A percentile compares a stretch with the other conserved stretches of the same genome.
Conservation (phyloP, 176 grass and related monocot species). For the Paspalum vaginatum region DNA sequence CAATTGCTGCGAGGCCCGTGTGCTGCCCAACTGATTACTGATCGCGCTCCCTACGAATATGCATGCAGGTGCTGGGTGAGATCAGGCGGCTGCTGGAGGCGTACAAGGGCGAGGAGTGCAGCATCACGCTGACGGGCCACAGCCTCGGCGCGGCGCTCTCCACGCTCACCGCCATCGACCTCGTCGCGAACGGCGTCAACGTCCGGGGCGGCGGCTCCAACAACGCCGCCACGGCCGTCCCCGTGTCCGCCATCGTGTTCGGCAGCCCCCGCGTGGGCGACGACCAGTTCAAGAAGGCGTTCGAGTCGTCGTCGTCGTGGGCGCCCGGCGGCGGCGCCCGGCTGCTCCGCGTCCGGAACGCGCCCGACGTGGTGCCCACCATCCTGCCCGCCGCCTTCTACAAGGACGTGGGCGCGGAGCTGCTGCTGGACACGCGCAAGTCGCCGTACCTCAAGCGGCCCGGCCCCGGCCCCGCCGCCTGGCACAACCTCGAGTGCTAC, state of each 20-base stretch:
- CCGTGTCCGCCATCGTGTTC: constrained; percentile 65
- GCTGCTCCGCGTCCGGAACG: constrained; percentile 75
- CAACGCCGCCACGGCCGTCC: neutral
- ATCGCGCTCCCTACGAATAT: neutral
- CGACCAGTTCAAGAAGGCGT: constrained; percentile 59
- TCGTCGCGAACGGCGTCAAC: constrained; percentile 54
- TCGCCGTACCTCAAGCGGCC: constrained; percentile 69
- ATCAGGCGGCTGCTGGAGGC: constrained; percentile 37
- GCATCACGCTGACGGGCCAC: constrained; percentile 76
- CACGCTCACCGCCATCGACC: constrained; percentile 69
- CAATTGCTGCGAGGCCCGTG: neutral
- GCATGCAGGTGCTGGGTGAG: constrained; percentile 48
- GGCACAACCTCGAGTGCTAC: constrained; percentile 88
- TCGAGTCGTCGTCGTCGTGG: constrained; percentile 22
- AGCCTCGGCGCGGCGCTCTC: constrained; percentile 68
- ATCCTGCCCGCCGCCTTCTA: constrained; percentile 63
- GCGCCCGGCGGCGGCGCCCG: constrained; percentile 9
- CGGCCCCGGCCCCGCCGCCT: constrained; percentile 27
- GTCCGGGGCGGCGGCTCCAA: neutral
- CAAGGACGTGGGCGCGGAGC: constrained; percentile 68
- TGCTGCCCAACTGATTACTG: neutral
- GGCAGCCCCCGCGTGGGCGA: constrained; percentile 81
- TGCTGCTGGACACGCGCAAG: constrained; percentile 64
- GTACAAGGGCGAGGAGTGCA: constrained; percentile 60
- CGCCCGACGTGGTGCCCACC: constrained; percentile 63